Conservation (phyloP, 352 stramenopile genomes). For the Pythium vanterpoolii region DNA sequence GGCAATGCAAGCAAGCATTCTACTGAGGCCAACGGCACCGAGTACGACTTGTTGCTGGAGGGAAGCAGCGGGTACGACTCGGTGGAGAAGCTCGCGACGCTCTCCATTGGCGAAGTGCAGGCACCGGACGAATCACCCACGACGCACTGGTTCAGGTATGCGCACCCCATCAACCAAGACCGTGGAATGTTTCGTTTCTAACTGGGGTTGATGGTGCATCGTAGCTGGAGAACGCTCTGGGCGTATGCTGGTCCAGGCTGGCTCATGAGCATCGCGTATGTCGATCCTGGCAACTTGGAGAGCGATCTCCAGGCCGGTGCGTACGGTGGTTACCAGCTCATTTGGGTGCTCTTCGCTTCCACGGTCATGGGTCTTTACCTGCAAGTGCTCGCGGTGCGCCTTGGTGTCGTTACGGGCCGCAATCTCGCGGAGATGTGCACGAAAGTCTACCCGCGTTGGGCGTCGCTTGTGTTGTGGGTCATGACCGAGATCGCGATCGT, state of each 20-base stretch:
- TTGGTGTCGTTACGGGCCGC: constrained; percentile 91
- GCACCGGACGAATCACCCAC: constrained; percentile 43
- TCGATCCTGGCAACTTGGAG: constrained; percentile 95
- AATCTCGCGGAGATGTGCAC: constrained; percentile 90
- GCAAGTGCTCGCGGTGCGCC: constrained; percentile 89
- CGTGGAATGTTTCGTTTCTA: background rate
- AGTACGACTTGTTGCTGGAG: constrained; percentile 21
- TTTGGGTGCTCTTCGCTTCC: constrained; percentile 90
- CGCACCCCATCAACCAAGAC: background rate
- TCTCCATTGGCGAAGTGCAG: constrained; percentile 50
- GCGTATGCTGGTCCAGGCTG: constrained; percentile 79
- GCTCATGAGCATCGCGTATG: constrained; percentile 95
- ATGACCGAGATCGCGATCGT: constrained; percentile 95
- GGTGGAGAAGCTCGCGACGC: constrained; percentile 47
- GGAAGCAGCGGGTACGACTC: constrained; percentile 32
- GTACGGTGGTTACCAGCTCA: constrained; percentile 87
- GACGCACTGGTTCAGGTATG: constrained; percentile 26
- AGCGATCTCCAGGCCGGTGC: constrained; percentile 93
- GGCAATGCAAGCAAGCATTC: background rate
- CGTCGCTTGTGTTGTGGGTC: constrained; percentile 82
- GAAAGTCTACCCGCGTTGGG: constrained; percentile 70
- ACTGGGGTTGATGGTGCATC: background rate
- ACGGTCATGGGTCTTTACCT: constrained; percentile 92
- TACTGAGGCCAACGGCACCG: background rate
- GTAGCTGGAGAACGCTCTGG: constrained; percentile 74